Conservation (phyloP, 768 basidiomycete species). For the Auriscalpium orientale region DNA sequence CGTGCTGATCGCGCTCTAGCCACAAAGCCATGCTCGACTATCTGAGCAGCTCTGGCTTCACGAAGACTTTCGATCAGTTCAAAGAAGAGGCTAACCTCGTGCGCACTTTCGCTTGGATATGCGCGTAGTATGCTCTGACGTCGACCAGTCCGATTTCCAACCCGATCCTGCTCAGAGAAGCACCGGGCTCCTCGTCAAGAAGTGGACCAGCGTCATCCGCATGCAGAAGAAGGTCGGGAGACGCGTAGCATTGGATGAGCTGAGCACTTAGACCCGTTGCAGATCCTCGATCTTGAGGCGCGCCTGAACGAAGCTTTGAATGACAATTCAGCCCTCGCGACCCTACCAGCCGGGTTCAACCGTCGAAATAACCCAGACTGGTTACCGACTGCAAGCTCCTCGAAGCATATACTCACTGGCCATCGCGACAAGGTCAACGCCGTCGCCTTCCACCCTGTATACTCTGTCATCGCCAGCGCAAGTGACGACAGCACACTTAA, state of each 20-base stretch:
- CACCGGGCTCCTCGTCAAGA: slow-evolving; percentile 17
- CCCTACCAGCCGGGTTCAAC: slow-evolving; percentile 24
- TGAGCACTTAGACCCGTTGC: neutral
- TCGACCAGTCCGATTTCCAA: slow-evolving; percentile 19
- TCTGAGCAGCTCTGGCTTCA: slow-evolving; percentile 24
- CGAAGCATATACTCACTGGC: slow-evolving; percentile 39
- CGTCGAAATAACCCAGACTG: slow-evolving; percentile 37
- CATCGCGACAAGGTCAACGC: slow-evolving; percentile 39
- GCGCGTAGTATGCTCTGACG: neutral
- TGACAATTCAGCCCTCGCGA: slow-evolving; percentile 32
- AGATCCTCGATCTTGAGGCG: slow-evolving; percentile 59
- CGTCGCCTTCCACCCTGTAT: slow-evolving; percentile 52
- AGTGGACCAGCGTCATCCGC: slow-evolving; percentile 19
- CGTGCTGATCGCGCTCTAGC: slow-evolving; percentile 10
- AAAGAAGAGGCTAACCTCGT: slow-evolving; percentile 20
- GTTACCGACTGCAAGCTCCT: slow-evolving; percentile 35
- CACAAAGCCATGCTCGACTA: slow-evolving; percentile 33
- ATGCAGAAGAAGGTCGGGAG: slow-evolving; percentile 15
- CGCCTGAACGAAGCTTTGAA: slow-evolving; percentile 42
- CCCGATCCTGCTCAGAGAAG: slow-evolving; percentile 20
- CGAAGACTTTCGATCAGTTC: slow-evolving; percentile 27
- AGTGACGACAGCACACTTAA: slow-evolving; percentile 50
- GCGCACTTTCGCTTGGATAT: neutral
- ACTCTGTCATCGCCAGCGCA: slow-evolving; percentile 42
- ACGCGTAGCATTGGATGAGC: neutral